Percentiles rank a stretch among this genome's conserved stretches.
phyloP scores from a whole-genome alignment of 108 stramenopile genomes.

The Pelagomonas calceolata region DNA sequence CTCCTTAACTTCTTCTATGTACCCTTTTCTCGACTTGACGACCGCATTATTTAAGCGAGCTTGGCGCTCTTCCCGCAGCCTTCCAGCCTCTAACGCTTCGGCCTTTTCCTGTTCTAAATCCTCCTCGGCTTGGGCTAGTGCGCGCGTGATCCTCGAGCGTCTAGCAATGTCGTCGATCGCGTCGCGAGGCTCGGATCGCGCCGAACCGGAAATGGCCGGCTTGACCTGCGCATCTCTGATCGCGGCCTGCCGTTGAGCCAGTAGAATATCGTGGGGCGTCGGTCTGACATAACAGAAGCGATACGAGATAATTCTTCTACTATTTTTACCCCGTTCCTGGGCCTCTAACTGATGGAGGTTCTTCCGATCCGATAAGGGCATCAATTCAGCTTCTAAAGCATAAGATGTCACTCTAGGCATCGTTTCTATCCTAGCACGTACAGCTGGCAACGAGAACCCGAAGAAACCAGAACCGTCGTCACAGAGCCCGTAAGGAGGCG shows the following conservation, averaged over 20 bases:
- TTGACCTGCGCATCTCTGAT: constrained; percentile 49
- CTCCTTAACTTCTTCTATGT: too few relatives aligned
- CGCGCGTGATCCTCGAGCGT: constrained; percentile 53
- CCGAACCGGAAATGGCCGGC: constrained; percentile 52
- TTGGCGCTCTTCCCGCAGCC: too few relatives aligned
- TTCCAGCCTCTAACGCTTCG: background rate
- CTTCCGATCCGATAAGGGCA: too few relatives aligned
- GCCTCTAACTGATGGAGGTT: too few relatives aligned
- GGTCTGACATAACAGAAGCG: constrained; percentile 47
- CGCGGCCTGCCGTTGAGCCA: constrained; percentile 50
- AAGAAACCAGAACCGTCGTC: background rate
- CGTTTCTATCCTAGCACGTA: background rate
- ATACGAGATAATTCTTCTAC: too few relatives aligned
- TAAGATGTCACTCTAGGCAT: background rate
- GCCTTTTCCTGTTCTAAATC: constrained; percentile 12
- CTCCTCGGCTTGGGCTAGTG: constrained; percentile 48
- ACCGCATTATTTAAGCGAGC: too few relatives aligned
- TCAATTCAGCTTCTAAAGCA: too few relatives aligned
- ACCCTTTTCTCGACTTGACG: too few relatives aligned
- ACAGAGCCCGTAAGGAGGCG: background rate
- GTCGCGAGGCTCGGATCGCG: constrained; percentile 51
- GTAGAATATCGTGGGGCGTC: constrained; percentile 32
- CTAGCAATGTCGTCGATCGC: constrained; percentile 43
- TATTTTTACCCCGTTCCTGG: too few relatives aligned
- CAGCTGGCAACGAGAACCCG: background rate